Evolutionary conservation across 2,329 filamentous ascomycete species (phyloP).

Genomic region (Pseudogymnoascus sp.): DNA sequence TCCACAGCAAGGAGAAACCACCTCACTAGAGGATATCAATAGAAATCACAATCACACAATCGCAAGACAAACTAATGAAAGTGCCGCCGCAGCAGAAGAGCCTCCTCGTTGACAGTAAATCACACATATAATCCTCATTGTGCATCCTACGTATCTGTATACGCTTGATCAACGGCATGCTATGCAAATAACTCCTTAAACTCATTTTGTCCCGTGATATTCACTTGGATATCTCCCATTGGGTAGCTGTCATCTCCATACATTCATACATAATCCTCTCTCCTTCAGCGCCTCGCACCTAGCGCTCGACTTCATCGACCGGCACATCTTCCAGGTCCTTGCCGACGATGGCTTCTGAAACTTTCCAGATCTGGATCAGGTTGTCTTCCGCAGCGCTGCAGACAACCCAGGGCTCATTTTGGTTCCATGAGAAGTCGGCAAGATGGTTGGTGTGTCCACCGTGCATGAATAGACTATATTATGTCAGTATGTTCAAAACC

Average conservation of each 20-base stretch:
- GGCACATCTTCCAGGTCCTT: conserved; percentile 68
- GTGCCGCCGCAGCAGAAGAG: not conserved
- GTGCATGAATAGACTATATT: conserved; percentile 81
- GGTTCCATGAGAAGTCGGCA: conserved; percentile 96
- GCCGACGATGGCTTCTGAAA: conserved; percentile 71
- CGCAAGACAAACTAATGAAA: not conserved
- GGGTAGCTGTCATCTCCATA: not conserved
- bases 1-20: not conserved
- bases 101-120: not conserved
- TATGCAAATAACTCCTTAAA: conserved; percentile 7
- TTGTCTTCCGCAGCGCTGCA: conserved; percentile 96
- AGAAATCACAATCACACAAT: not conserved
- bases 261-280: not conserved
- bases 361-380: conserved; percentile 88
- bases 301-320: conserved; percentile 66
- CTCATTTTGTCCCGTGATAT: conserved; percentile 4
- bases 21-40: not conserved
- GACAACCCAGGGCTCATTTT: conserved; percentile 92
- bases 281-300: not conserved
- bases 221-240: conserved; percentile 10
- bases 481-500: conserved; percentile 11
- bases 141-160: not conserved
- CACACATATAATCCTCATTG: not conserved
- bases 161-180: not conserved
- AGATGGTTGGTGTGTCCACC: conserved; percentile 96